phyloP scores from a whole-genome alignment of 2,329 filamentous ascomycete species.

The Colletotrichum ledebouriae region DNA sequence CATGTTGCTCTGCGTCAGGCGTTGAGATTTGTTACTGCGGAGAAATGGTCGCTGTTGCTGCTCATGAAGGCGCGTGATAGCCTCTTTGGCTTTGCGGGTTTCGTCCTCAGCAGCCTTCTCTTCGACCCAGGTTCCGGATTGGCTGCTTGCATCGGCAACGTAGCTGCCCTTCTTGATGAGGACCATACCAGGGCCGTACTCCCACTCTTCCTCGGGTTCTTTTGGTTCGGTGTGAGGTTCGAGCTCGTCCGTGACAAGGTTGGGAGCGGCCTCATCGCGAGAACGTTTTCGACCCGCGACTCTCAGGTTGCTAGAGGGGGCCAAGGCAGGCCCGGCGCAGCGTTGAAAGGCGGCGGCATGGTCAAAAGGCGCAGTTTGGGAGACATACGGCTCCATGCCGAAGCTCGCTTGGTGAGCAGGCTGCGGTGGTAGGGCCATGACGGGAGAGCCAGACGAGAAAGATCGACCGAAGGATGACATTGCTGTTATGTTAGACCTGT shows the following conservation, averaged over 20 bases:
- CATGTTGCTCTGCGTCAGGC: constrained; percentile 59
- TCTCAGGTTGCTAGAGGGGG: constrained; percentile 46
- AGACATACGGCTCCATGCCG: constrained; percentile 54
- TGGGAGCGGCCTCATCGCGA: constrained; percentile 78
- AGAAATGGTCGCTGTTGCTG: constrained; percentile 67
- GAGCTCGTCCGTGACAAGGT: constrained; percentile 72
- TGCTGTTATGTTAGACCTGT: constrained; percentile 46
- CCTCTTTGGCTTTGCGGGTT: constrained; percentile 55
- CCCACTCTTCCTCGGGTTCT: constrained; percentile 74
- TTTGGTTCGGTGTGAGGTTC: constrained; percentile 51
- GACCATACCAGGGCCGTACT: constrained; percentile 80
- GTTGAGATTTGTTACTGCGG: constrained; percentile 77
- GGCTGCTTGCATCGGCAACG: constrained; percentile 71
- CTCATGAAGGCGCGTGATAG: constrained; percentile 61
- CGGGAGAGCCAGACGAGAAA: constrained; percentile 59
- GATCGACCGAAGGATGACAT: constrained; percentile 62
- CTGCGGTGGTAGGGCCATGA: constrained; percentile 56
- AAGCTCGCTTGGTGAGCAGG: constrained; percentile 51
- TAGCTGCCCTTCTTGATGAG: constrained; percentile 70
- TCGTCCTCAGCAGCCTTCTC: constrained; percentile 70
- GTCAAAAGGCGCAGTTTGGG: constrained; percentile 51
- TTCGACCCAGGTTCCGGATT: constrained; percentile 81
- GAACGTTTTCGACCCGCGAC: constrained; percentile 81
- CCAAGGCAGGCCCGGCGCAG: constrained; percentile 34
- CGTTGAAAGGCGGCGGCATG: constrained; percentile 55